A percentile compares a stretch with the other conserved stretches of the same genome.
These are phyloP conservation scores for Hypholoma sublateritium DNA, from an alignment of 768 basidiomycete genomes.

Conservation along the genomic window DNA sequence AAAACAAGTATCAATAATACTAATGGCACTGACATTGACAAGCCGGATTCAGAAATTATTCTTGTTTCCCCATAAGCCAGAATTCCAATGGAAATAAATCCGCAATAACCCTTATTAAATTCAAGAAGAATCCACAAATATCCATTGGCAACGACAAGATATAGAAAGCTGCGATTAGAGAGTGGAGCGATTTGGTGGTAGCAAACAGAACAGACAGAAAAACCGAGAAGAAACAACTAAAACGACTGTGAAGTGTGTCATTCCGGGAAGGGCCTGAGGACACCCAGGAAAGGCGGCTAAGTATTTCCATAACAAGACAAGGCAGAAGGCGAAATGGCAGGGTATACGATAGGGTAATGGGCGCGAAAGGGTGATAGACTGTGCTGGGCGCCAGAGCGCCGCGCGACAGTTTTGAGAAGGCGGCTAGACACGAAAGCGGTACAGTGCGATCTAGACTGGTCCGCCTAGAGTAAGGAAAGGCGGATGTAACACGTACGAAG, in stretches of 20 bases:
- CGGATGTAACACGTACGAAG: not conserved
- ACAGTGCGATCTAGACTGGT: not conserved
- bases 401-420: not conserved
- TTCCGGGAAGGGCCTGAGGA: no score
- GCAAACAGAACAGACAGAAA: not conserved
- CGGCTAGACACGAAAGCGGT: not conserved
- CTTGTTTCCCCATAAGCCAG: no score
- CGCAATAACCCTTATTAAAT: not conserved
- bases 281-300: not conserved
- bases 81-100: no score
- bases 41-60: no score
- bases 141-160: not conserved
- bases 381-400: not conserved
- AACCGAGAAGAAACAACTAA: no score
- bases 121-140: not conserved
- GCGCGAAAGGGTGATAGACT: not conserved
- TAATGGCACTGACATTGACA: no score
- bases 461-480: not conserved
- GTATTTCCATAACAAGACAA: slow-evolving; percentile 8
- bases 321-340: not conserved
- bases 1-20: not conserved
- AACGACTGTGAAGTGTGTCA: no score
- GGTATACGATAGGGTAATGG: not conserved
- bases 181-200: not conserved
- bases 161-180: not conserved